These are phyloP conservation scores for Umbellularia californica DNA, from an alignment of 164 flowering plant genomes.

Conservation along the genomic window DNA sequence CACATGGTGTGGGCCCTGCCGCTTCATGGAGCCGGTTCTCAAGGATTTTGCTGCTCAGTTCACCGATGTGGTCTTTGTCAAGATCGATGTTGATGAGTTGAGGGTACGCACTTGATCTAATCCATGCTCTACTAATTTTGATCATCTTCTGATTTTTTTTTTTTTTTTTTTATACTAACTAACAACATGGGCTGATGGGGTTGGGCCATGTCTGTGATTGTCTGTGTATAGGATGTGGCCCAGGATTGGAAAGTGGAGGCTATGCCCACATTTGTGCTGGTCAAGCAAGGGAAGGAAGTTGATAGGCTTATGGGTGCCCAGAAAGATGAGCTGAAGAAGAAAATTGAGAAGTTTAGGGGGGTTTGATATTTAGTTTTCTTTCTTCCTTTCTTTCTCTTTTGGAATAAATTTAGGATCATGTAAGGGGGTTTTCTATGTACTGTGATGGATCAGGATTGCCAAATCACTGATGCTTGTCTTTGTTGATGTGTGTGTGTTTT, in stretches of 20 bases:
- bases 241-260: constrained; percentile 8
- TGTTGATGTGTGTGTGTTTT: too few species aligned
- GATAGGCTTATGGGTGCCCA: constrained; percentile 13
- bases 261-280: constrained; percentile 16
- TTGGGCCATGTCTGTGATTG: not conserved
- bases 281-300: constrained; percentile 14
- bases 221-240: constrained; percentile 7
- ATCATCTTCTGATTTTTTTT: not conserved
- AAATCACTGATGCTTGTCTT: too few species aligned
- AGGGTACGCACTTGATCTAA: constrained; percentile 19
- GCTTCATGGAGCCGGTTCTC: constrained; percentile 42
- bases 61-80: constrained; percentile 51
- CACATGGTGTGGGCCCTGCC: constrained; percentile 72
- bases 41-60: constrained; percentile 40
- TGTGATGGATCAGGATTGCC: not conserved
- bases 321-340: constrained; percentile 11
- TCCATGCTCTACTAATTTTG: not conserved
- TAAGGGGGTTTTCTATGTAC: not conserved
- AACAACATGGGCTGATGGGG: too few species aligned
- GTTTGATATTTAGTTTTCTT: not conserved
- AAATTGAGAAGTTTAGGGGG: not conserved
- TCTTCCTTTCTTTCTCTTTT: not conserved
- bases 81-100: constrained; percentile 64
- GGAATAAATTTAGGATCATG: not conserved
- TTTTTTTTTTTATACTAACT: too few species aligned